Base-by-base conservation (phyloP, 257 asterid genomes). In the Solanum medicagineum region DNA sequence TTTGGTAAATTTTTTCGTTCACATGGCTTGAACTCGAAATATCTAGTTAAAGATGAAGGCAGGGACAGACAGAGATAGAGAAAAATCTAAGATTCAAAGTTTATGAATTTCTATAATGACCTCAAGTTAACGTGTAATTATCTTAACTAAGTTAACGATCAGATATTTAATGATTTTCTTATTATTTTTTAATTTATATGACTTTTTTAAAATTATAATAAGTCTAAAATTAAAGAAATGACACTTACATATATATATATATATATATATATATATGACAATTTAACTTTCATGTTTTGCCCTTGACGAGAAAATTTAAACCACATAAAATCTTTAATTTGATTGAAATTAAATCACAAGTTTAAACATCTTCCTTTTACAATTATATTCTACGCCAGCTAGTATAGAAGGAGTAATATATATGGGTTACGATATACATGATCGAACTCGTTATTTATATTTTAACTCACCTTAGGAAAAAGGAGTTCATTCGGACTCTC, bases 21-120 rank as follows among this genome's bases (percentile, higher is more conserved):
- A 16, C 1, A 32, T 9, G 2, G 0, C 0, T 36, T 0, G 10
- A 70, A 70, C 0, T 0, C 5, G 3, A 40, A 22, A 70, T 6
- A 2, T 70, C 10, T 19, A 0, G 0, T 40, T 19, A 40, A 40
- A 10, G 2, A 4, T 1, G 6, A 12, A 40, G 14, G 5, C 3
- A 8, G 2, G 11, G 1, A 7, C 45, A 44, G 0, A 1, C 42
- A 12, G 5, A 0, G 5, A 19, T 1, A 0, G 0, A 42, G 15
- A 5, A 70, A 42, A 2, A 19, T 70, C 3, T 2, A 17, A 70
- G 1, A 70, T 40, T 19, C 0, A 10, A 70, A 70, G 8, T 42
- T 70, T 19, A 42, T 42, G 29, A 70, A 0, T 10, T 70, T 9
- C 1, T 70, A 69, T 20, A 36, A 36, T 0, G 8, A 69, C 1